Evolutionary conservation across 441 rosid species (phyloP), one percentile per base, ranked within the genome.

Genomic region (Jatropha podagrica): DNA sequence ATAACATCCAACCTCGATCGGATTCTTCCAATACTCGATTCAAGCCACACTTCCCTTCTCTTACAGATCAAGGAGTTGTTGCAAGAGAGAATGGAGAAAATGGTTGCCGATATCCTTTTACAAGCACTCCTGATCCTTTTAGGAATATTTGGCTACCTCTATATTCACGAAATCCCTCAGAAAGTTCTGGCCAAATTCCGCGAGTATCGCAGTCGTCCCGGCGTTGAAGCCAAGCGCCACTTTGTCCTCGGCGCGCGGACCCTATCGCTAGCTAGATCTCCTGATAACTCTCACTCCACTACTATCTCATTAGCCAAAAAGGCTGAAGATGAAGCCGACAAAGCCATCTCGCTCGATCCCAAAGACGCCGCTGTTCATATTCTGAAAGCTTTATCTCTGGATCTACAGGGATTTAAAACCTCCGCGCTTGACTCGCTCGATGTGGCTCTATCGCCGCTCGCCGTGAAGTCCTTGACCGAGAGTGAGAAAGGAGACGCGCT

Each of bases 181-280:
- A 87, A 83, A 68, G 52, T 81, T 72, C 65, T 92, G 54, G 75
- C 81, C 82, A 89, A 85, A 72, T 70, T 85, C 72, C 95, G 93
- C 2, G 59, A 71, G 42, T 79, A 77, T 77, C 84, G 85, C 15
- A 73, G 74, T 80, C 83, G 83, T 55, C 65, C 82, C 71, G 73
- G 59, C 32, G 49, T 82, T 71, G 86, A 81, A 59, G 87, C 95
- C 68, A 90, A 88, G 85, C 89, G 84, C 64, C 92, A 86, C 79
- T 90, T 90, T 84, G 89, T 90, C 75, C 59, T 67, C 58, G 95
- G 91, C 61, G 95, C 92, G 32, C 92, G 88, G 89, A 84, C 86
- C 61, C 77, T 88, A 12, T 63, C 86, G 49, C 78, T 83, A 73
- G 91, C 95, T 74, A 76, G 87, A 76, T 85, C 90, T 52, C 46